Evolutionary conservation across 495 filamentous ascomycete species (phyloP), one percentile per base, ranked within the genome.

Genomic region (Annulohypoxylon moriforme): DNA sequence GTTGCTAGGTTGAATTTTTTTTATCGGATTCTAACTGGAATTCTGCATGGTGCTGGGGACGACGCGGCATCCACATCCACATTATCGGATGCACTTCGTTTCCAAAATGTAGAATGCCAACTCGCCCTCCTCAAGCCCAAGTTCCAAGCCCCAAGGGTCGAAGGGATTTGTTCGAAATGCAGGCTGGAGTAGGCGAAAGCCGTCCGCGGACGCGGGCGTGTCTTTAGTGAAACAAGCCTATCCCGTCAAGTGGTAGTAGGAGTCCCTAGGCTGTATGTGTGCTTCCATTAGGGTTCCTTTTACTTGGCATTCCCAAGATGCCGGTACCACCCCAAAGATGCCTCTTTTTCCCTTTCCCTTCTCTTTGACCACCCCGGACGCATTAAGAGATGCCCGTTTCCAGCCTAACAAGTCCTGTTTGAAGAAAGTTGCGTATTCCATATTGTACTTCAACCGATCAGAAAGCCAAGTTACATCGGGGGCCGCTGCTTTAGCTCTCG

Each of bases 261-360:
- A 40, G 34, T 40, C 34, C 29, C 18, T 60, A 36, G 25, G 29
- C 16, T 24, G 36, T 62, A 16, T 52, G 55, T 58, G 56, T 63
- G 71, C 71, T 73, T 73, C 71, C 31, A 73, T 66, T 59, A 69
- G 36, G 66, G 53, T 73, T 73, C 65, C 70, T 73, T 68, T 69
- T 69, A 40, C 71, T 73, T 73, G 71, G 71, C 71, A 69, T 73
- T 69, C 62, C 71, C 71, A 73, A 73, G 71, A 73, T 69, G 71
- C 33, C 71, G 71, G 71, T 69, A 73, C 61, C 71, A 69, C 71
- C 66, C 46, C 33, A 69, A 69, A 73, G 65, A 73, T 69, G 56
- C 65, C 56, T 73, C 61, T 73, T 55, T 52, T 46, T 46, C 4
- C 25, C 20, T 25, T 49, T 52, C 14, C 29, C 60, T 58, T 58